Percentiles rank a stretch among this genome's conserved stretches.
These are phyloP conservation scores for Arctostaphylos glauca DNA, from an alignment of 148 eudicot species.

Conservation along the genomic window DNA sequence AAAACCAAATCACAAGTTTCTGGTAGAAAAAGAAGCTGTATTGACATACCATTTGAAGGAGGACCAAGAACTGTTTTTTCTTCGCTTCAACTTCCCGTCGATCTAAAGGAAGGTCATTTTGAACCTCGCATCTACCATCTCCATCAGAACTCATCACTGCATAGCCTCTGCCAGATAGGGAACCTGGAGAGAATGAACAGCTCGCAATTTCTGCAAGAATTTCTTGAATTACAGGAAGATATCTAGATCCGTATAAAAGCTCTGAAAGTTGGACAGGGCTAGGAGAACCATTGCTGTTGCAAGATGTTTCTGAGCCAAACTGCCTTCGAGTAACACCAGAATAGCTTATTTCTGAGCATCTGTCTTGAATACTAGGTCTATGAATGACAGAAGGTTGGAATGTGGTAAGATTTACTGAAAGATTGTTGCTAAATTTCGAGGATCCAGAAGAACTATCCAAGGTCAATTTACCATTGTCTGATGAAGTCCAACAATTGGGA, in stretches of 20 bases:
- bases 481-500: conserved; percentile 38
- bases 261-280: conserved; percentile 37
- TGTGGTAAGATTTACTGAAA: conserved; percentile 61
- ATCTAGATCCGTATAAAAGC: conserved; percentile 47
- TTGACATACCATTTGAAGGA: conserved; percentile 71
- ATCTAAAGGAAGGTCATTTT: conserved; percentile 23
- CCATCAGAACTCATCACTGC: conserved; percentile 28
- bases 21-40: not conserved
- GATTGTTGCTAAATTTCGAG: conserved; percentile 41
- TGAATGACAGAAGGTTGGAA: conserved; percentile 37
- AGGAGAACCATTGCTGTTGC: conserved; percentile 34
- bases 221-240: conserved; percentile 57
- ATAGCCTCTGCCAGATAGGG: conserved; percentile 22
- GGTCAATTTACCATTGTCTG: conserved; percentile 25
- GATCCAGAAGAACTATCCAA: conserved; percentile 38
- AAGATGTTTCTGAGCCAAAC: conserved; percentile 36
- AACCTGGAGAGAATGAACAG: conserved; percentile 31
- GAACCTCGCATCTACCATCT: conserved; percentile 25
- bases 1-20: not conserved
- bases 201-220: conserved; percentile 68
- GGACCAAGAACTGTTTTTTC: conserved; percentile 61
- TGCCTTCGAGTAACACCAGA: conserved; percentile 31
- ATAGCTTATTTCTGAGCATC: conserved; percentile 42
- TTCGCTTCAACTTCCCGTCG: conserved; percentile 44
- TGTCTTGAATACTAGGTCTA: conserved; percentile 32